phyloP scores from a whole-genome alignment of 2,329 filamentous ascomycete species.

The Trichoderma polysporum region DNA sequence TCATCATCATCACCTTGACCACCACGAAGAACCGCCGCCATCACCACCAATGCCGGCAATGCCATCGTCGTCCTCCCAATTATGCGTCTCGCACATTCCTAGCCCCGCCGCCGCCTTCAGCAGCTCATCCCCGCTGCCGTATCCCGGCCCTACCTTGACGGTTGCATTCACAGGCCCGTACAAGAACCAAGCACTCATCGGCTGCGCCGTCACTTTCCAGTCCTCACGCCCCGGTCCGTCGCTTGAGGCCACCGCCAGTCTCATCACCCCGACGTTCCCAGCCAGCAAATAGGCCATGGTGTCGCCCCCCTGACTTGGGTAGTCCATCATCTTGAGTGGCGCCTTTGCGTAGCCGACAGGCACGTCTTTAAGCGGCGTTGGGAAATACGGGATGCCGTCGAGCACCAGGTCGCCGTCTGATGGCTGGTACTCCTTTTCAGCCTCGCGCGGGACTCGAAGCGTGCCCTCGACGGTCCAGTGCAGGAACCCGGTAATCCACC shows the following conservation, averaged over 20 bases:
- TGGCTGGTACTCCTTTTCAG: constrained; percentile 1
- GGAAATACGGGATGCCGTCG: constrained; percentile 34
- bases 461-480: constrained; percentile 43
- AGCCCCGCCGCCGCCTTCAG: constrained; percentile 9
- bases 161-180: constrained; percentile 38
- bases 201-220: constrained; percentile 31
- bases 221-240: neutral
- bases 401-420: constrained; percentile 25
- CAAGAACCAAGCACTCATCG: constrained; percentile 43
- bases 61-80: neutral
- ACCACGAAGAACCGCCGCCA: neutral
- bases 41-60: neutral
- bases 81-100: constrained; percentile 10
- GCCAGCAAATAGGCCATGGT: constrained; percentile 38
- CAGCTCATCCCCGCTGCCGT: constrained; percentile 26
- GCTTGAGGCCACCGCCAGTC: constrained; percentile 24
- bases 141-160: constrained; percentile 21
- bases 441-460: constrained; percentile 24
- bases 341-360: constrained; percentile 42
- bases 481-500: constrained; percentile 51
- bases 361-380: constrained; percentile 30
- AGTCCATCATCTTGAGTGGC: constrained; percentile 40
- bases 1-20: neutral
- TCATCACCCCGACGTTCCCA: constrained; percentile 38
- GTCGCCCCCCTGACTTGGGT: constrained; percentile 19